phyloP scores from a whole-genome alignment of 2,329 filamentous ascomycete genomes.

The Trichoderma cornu-damae region DNA sequence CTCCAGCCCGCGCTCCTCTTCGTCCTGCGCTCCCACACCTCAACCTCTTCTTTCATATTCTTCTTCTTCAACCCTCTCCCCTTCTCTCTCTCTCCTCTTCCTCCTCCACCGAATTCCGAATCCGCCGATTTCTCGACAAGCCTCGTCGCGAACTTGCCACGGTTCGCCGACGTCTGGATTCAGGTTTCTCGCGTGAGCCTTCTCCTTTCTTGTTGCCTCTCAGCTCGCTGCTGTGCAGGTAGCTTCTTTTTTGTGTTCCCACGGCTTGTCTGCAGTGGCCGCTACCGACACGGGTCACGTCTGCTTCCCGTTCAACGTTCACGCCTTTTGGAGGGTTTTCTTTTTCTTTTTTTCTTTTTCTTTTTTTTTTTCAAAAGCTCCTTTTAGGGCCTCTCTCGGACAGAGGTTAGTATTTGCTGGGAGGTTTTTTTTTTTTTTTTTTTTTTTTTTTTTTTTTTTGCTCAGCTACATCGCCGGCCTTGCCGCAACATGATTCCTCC shows the following conservation, averaged over 20 bases:
- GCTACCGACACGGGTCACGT: constrained; percentile 13
- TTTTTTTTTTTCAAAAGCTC: constrained; percentile 7
- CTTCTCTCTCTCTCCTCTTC: constrained; percentile 21
- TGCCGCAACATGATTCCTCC: neutral
- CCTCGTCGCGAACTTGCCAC: constrained; percentile 29
- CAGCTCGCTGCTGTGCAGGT: constrained; percentile 28
- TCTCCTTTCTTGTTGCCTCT: constrained; percentile 27
- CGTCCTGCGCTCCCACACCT: constrained; percentile 15
- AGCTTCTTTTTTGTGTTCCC: constrained; percentile 23
- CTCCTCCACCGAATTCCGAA: constrained; percentile 33
- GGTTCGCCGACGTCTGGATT: constrained; percentile 27
- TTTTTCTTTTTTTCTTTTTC: too few relatives aligned
- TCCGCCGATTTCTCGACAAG: constrained; percentile 35
- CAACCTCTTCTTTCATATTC: constrained; percentile 17
- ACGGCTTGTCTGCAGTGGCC: constrained; percentile 18
- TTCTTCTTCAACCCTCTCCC: constrained; percentile 19
- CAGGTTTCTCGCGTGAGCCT: constrained; percentile 30
- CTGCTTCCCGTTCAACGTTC: constrained; percentile 16
- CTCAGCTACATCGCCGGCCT: neutral
- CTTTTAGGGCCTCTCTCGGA: constrained; percentile 10
- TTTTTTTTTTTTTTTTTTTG: neutral
- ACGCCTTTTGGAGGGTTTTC: constrained; percentile 11
- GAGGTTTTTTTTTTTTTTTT: neutral
- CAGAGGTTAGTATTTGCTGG: constrained; percentile 18
- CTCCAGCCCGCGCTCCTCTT: constrained; percentile 8